A percentile compares a stretch with the other conserved stretches of the same genome.
These are phyloP conservation scores for Syncephalis plumigaleata DNA, from an alignment of 371 early-diverging fungal species.

Conservation along the genomic window DNA sequence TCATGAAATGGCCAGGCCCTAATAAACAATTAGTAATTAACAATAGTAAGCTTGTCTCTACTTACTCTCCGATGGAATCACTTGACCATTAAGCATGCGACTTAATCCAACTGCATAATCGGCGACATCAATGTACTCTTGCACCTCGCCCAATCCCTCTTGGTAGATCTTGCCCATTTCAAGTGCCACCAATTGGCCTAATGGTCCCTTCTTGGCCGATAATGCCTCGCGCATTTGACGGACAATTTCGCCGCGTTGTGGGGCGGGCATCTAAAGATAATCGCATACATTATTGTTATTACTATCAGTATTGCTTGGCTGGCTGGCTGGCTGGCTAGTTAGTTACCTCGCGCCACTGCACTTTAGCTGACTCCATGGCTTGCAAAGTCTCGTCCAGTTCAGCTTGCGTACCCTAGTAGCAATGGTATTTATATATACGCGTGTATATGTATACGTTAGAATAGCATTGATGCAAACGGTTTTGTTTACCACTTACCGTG, in stretches of 20 bases:
- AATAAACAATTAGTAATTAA: not conserved
- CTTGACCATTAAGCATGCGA: slow-evolving; percentile 69
- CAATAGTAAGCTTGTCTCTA: not conserved
- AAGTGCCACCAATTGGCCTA: slow-evolving; percentile 73
- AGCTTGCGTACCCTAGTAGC: slow-evolving; percentile 25
- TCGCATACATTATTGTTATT: not conserved
- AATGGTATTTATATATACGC: too few relatives aligned
- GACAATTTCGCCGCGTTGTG: slow-evolving; percentile 83
- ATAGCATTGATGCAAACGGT: too few relatives aligned
- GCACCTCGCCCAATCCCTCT: slow-evolving; percentile 94
- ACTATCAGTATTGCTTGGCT: not conserved
- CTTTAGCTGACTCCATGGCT: slow-evolving; percentile 39
- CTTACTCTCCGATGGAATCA: slow-evolving; percentile 78
- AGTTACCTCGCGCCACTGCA: slow-evolving; percentile 43
- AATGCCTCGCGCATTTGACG: slow-evolving; percentile 85
- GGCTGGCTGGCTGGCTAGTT: too few relatives aligned
- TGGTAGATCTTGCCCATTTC: slow-evolving; percentile 94
- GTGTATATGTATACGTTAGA: too few relatives aligned
- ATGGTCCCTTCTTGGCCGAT: slow-evolving; percentile 44
- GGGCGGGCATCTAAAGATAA: slow-evolving; percentile 54
- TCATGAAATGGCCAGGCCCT: slow-evolving; percentile 83
- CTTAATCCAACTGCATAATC: slow-evolving; percentile 87
- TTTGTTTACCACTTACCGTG: slow-evolving; percentile 25
- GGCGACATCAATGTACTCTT: slow-evolving; percentile 90
- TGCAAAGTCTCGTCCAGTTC: slow-evolving; percentile 33